Evolutionary conservation across 805 yeast species (phyloP), one percentile per base, ranked within the genome.

Genomic region (Kluyveromyces aestuarii): DNA sequence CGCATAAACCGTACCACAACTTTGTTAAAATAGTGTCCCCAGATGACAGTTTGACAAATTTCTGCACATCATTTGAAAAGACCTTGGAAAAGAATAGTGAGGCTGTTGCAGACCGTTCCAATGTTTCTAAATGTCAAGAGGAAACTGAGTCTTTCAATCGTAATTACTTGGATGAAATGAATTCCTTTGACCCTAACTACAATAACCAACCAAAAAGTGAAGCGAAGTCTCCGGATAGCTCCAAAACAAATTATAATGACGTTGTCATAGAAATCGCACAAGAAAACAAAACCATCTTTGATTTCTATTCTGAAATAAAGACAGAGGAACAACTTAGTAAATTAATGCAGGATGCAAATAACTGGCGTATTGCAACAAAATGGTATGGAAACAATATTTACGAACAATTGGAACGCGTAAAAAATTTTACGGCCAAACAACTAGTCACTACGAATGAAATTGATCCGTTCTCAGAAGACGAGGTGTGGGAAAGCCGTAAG

Each of bases 281-380:
- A 17, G 42, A 49, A 7, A 47, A 57, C 37, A 44, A 54, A 25
- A 55, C 52, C 7, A 39, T 61, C 9, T 58, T 57, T 46, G 57
- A 60, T 6, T 58, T 59, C 50, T 63, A 55, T 43, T 42, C 59
- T 13, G 53, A 57, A 7, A 46, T 60, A n/a, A 53, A 54, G 14
- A 38, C 49, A 2, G 52, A 48, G 30, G 45, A 39, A 9, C 51
- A 55, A 33, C 48, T 62, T 37, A 49, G 51, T n/a, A 53, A 33
- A n/a, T 11, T 43, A 6, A 43, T 43, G 45, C 45, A 43, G 18
- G 45, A 33, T 43, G 45, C 39, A 10, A 43, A 33, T 17, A 43
- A 38, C 21, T 43, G 45, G 45, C 14, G 39, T 33, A 21, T 43
- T 33, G 39, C 39, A 14, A 43, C 21, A 27, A 25, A 43, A 27